Evolutionary conservation across 352 stramenopile genomes (phyloP).

Genomic region (Lagenidium sp.): DNA sequence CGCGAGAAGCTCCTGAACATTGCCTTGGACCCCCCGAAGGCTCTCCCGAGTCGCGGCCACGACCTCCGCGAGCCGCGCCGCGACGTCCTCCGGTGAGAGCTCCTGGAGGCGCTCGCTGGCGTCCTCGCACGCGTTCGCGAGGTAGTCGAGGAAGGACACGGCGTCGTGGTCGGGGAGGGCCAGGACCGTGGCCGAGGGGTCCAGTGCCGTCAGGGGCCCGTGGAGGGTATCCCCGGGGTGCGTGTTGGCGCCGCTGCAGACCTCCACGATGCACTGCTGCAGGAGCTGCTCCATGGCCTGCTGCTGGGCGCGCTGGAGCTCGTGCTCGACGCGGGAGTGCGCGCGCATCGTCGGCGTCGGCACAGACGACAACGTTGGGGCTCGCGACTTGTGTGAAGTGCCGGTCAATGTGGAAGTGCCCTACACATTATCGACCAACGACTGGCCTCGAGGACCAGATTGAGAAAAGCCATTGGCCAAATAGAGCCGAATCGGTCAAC

Average conservation of each 20-base stretch:
- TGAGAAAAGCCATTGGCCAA: not conserved
- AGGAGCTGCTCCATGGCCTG: conserved; percentile 18
- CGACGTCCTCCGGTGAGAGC: conserved; percentile 46
- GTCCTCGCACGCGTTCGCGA: conserved; percentile 58
- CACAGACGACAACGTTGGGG: not conserved
- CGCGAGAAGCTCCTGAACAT: conserved; percentile 43
- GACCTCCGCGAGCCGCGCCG: conserved; percentile 31
- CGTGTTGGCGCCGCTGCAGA: too few relatives aligned
- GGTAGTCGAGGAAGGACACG: conserved; percentile 51
- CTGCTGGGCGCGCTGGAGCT: conserved; percentile 14
- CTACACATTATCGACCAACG: too few relatives aligned
- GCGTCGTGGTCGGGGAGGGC: conserved; percentile 3
- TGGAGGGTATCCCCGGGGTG: too few relatives aligned
- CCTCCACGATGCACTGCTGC: conserved; percentile 17
- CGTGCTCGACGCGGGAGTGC: not conserved
- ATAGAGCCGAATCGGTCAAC: too few relatives aligned
- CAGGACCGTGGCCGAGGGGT: not conserved
- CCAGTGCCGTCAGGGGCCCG: not conserved
- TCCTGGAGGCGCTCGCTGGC: conserved; percentile 39
- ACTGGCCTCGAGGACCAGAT: not conserved
- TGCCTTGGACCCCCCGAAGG: conserved; percentile 45
- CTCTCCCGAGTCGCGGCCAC: conserved; percentile 53
- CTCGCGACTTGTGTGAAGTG: too few relatives aligned
- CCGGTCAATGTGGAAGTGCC: too few relatives aligned
- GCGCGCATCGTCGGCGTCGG: not conserved